Conservation (phyloP, 805 yeast species). For the Kodamaea kaohsiungensis region DNA sequence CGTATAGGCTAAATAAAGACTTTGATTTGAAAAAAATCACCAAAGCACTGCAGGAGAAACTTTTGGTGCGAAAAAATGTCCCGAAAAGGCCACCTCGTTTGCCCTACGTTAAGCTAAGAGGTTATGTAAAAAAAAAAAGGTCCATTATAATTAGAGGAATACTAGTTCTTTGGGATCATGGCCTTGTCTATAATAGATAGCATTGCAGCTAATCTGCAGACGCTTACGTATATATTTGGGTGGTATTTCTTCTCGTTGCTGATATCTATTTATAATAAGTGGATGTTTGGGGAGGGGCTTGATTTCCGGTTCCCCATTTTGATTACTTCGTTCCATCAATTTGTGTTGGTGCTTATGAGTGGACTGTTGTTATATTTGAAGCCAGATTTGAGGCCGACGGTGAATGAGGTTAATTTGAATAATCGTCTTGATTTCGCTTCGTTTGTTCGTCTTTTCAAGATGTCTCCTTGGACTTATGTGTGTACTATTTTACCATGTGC, state of each 20-base stretch:
- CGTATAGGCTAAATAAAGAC: neutral
- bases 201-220: neutral
- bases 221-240: constrained; percentile 42
- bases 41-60: too few relatives aligned
- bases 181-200: neutral
- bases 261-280: constrained; percentile 83
- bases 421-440: constrained; percentile 11
- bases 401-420: constrained; percentile 8
- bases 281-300: constrained; percentile 89
- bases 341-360: constrained; percentile 61
- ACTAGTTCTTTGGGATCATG: neutral
- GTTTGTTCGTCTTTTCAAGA: constrained; percentile 22
- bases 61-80: too few relatives aligned
- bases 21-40: neutral
- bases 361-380: constrained; percentile 41
- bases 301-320: constrained; percentile 82
- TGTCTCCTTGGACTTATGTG: constrained; percentile 34
- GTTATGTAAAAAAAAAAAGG: too few relatives aligned
- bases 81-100: too few relatives aligned
- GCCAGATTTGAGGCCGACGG: constrained; percentile 51
- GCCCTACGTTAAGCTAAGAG: too few relatives aligned
- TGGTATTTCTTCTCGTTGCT: constrained; percentile 75
- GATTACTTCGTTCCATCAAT: constrained; percentile 83
- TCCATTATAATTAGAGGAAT: neutral
- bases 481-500: constrained; percentile 79